phyloP scores from a whole-genome alignment of 2,329 filamentous ascomycete species.

The Metarhizium humberi region DNA sequence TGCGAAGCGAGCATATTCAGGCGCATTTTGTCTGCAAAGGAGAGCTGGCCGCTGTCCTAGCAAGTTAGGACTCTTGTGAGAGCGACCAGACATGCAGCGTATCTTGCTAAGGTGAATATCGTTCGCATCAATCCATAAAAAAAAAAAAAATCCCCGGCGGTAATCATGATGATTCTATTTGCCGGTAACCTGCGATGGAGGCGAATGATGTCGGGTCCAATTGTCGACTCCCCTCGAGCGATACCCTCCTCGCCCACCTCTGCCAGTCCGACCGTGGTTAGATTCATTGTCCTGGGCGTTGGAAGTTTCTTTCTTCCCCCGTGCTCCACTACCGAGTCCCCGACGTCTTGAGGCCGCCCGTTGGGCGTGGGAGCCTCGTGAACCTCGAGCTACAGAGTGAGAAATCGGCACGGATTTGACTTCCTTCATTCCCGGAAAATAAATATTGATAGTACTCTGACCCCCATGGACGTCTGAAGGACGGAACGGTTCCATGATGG shows the following conservation, averaged over 20 bases:
- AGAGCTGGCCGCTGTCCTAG: background rate
- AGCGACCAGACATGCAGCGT: background rate
- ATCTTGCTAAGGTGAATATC: background rate
- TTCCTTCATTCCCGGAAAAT: constrained; percentile 32
- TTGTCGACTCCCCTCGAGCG: constrained; percentile 29
- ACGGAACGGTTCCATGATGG: constrained; percentile 24
- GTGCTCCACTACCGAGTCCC: constrained; percentile 18
- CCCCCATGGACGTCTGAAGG: constrained; percentile 22
- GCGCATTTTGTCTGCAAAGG: constrained; percentile 4
- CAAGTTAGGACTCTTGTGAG: background rate
- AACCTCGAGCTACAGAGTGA: constrained; percentile 21
- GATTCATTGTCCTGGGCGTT: constrained; percentile 17
- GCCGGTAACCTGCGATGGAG: constrained; percentile 6
- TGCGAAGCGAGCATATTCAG: constrained; percentile 8
- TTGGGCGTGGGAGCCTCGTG: constrained; percentile 13
- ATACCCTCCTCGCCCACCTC: constrained; percentile 30
- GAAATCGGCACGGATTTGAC: constrained; percentile 29
- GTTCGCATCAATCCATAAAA: background rate
- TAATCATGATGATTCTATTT: background rate
- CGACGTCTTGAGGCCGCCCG: constrained; percentile 18
- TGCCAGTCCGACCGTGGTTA: constrained; percentile 10
- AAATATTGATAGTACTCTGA: constrained; percentile 27
- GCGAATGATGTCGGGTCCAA: constrained; percentile 26
- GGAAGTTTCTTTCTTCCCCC: constrained; percentile 24
- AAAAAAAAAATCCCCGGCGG: background rate